A percentile compares a stretch with the other conserved stretches of the same genome.
phyloP scores from a whole-genome alignment of 2,329 filamentous ascomycete genomes.

The Hypoxylon rubiginosum region DNA sequence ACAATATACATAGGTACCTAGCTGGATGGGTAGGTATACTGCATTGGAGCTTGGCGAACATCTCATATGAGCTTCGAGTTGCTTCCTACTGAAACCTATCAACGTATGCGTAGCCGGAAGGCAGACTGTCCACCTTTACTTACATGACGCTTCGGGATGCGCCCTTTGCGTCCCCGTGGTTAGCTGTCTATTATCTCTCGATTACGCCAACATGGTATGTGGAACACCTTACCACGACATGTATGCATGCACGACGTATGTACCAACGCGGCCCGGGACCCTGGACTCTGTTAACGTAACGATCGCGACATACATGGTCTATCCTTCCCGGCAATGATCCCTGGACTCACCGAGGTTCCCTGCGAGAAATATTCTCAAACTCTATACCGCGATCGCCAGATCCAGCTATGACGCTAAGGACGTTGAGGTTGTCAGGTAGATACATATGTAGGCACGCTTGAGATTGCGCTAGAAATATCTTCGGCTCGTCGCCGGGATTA shows the following conservation, averaged over 20 bases:
- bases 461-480: not conserved
- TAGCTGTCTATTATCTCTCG: not conserved
- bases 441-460: not conserved
- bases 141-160: not conserved
- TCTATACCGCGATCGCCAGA: not conserved
- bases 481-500: not conserved
- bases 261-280: not conserved
- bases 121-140: not conserved
- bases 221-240: too few relatives aligned
- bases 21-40: too few relatives aligned
- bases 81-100: not conserved
- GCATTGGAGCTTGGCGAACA: not conserved
- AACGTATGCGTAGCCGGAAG: not conserved
- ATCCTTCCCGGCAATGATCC: not conserved
- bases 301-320: constrained; percentile 22
- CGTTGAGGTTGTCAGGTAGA: not conserved
- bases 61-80: not conserved
- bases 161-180: not conserved
- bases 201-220: not conserved
- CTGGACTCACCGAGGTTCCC: not conserved
- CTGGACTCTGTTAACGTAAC: constrained; percentile 22
- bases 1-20: not conserved
- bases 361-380: not conserved
- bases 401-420: not conserved
- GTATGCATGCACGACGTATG: not conserved